A percentile compares a stretch with the other conserved stretches of the same genome.
phyloP scores from a whole-genome alignment of 225 moss, liverwort and hornwort species.

The Polytrichum formosum region DNA sequence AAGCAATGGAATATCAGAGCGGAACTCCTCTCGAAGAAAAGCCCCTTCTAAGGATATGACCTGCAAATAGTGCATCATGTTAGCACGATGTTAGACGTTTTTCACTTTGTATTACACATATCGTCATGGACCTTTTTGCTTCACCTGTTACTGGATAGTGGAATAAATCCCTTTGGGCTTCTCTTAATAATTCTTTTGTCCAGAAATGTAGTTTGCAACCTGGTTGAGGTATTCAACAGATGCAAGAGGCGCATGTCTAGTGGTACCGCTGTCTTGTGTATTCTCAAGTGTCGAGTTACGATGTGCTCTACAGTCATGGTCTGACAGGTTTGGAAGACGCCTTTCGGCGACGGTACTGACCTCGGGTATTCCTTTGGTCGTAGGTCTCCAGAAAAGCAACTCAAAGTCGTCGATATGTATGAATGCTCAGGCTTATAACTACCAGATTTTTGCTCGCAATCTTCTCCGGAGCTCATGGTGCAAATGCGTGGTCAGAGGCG shows the following conservation, averaged over 20 bases:
- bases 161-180: too few relatives aligned
- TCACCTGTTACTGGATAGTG: too few relatives aligned
- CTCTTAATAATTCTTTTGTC: too few relatives aligned
- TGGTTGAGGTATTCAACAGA: neutral
- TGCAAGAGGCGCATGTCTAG: neutral
- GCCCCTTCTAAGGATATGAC: too few relatives aligned
- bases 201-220: too few relatives aligned
- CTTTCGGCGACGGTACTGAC: slow-evolving; percentile 32
- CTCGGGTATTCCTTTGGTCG: slow-evolving; percentile 82
- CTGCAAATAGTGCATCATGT: too few relatives aligned
- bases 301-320: neutral
- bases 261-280: neutral
- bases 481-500: slow-evolving; percentile 72
- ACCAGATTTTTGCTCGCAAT: slow-evolving; percentile 65
- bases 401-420: slow-evolving; percentile 89
- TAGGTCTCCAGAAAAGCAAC: slow-evolving; percentile 80
- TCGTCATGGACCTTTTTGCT: too few relatives aligned
- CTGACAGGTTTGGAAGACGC: neutral
- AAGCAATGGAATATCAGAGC: too few relatives aligned
- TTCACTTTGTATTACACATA: too few relatives aligned
- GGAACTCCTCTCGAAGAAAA: too few relatives aligned
- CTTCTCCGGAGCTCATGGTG: slow-evolving; percentile 69
- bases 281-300: neutral
- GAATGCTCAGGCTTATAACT: slow-evolving; percentile 72
- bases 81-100: too few relatives aligned